Evolutionary conservation across 2,329 filamentous ascomycete species (phyloP).

Genomic region (Phoma sp.): DNA sequence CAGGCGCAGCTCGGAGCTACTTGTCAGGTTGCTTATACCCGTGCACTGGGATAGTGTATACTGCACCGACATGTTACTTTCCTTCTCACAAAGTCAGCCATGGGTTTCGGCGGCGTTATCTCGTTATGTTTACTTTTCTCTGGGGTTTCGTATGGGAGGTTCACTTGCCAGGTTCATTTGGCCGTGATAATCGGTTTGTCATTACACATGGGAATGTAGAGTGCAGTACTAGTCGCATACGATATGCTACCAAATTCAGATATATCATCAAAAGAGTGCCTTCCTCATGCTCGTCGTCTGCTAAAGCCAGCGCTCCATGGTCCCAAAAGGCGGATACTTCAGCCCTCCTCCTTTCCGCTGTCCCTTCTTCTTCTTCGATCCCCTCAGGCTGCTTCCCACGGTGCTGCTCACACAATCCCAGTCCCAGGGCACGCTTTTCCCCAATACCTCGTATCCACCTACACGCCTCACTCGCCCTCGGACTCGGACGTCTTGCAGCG

Average conservation of each 20-base stretch:
- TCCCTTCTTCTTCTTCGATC: slow-evolving; percentile 7
- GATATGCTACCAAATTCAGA: background rate
- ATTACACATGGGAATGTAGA: background rate
- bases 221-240: background rate
- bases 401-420: slow-evolving; percentile 45
- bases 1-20: slow-evolving; percentile 3
- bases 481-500: slow-evolving; percentile 27
- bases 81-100: background rate
- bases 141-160: background rate
- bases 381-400: slow-evolving; percentile 20
- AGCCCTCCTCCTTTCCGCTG: slow-evolving; percentile 15
- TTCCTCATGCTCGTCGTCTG: background rate
- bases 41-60: slow-evolving; percentile 34
- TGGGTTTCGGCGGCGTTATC: slow-evolving; percentile 1
- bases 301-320: slow-evolving; percentile 35
- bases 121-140: background rate
- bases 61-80: slow-evolving; percentile 18
- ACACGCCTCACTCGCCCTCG: slow-evolving; percentile 28
- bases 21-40: slow-evolving; percentile 31
- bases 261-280: background rate
- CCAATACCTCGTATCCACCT: slow-evolving; percentile 41
- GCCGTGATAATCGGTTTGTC: slow-evolving; percentile 1
- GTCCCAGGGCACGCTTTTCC: slow-evolving; percentile 39
- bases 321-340: slow-evolving; percentile 38
- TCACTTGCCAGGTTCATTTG: background rate